A percentile compares a stretch with the other conserved stretches of the same genome.
Conservation (phyloP, 495 filamentous ascomycete species). For the Corynascus novoguineensis region DNA sequence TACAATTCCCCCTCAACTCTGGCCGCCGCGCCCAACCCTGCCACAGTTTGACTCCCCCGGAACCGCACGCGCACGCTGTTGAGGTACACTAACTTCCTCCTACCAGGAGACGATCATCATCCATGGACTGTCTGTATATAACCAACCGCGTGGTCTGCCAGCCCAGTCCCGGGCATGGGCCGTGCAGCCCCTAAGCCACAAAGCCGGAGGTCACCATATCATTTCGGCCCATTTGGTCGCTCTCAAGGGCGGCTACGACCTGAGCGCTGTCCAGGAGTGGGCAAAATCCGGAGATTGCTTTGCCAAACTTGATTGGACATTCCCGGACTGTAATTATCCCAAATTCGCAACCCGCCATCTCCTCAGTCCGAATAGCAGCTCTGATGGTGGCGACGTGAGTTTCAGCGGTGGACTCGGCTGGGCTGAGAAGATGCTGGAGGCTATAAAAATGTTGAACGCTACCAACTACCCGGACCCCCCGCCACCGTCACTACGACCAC, state of each 20-base stretch:
- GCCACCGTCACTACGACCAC: background rate
- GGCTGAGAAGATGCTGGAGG: background rate
- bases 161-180: background rate
- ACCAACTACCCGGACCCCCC: background rate
- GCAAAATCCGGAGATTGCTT: background rate
- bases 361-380: background rate
- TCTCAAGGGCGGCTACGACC: background rate
- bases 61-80: too few relatives aligned
- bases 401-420: slow-evolving; percentile 7
- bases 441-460: background rate
- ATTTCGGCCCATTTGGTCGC: slow-evolving; percentile 3
- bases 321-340: background rate
- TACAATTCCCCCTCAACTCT: too few relatives aligned
- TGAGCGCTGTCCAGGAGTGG: background rate
- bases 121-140: background rate
- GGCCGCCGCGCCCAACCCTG: too few relatives aligned
- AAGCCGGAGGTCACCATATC: background rate
- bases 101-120: background rate
- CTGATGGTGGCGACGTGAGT: background rate
- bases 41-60: background rate
- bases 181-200: background rate
- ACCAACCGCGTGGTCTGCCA: background rate
- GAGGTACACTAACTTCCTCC: background rate
- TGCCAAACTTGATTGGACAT: slow-evolving; percentile 8
- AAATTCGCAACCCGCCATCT: slow-evolving; percentile 11